A percentile compares a stretch with the other conserved stretches of the same genome.
These are phyloP conservation scores for Allantophomopsis lycopodina DNA, from an alignment of 2,329 filamentous ascomycete genomes.

Conservation along the genomic window DNA sequence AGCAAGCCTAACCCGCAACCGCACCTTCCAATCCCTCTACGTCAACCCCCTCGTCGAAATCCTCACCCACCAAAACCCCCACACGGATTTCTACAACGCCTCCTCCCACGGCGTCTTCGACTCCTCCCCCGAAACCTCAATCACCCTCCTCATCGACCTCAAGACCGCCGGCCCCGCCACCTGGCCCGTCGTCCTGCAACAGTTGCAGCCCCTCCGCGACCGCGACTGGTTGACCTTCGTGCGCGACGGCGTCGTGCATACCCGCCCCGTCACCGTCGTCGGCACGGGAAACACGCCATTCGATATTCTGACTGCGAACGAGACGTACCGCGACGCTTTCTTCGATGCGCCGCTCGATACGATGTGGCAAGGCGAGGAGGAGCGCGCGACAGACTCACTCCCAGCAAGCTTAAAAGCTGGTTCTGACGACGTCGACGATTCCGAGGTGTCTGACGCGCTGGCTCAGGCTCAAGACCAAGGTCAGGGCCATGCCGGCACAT, in stretches of 20 bases:
- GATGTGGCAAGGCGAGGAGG: constrained; percentile 21
- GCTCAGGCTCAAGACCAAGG: constrained; percentile 9
- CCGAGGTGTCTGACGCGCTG: too few relatives aligned
- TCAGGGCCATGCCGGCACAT: constrained; percentile 28
- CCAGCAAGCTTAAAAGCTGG: too few relatives aligned
- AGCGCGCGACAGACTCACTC: too few relatives aligned
- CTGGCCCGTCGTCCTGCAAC: constrained; percentile 35
- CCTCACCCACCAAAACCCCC: constrained; percentile 36
- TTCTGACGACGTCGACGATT: too few relatives aligned
- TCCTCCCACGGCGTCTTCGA: constrained; percentile 41
- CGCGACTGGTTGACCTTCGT: constrained; percentile 41
- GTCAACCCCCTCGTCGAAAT: constrained; percentile 47
- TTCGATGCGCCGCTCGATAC: constrained; percentile 48
- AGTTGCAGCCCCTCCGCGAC: constrained; percentile 44
- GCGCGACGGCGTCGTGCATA: constrained; percentile 32
- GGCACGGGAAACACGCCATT: constrained; percentile 53
- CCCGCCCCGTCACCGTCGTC: constrained; percentile 52
- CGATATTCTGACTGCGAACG: constrained; percentile 34
- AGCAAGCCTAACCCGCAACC: constrained; percentile 34
- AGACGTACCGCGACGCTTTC: constrained; percentile 45
- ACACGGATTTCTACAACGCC: constrained; percentile 28
- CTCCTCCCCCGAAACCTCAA: constrained; percentile 32
- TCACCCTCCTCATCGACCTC: constrained; percentile 55
- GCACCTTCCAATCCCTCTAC: constrained; percentile 50
- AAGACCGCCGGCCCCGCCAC: constrained; percentile 42